Base-by-base conservation (phyloP, 148 eudicot species). In the Chenopodium berlandieri region DNA sequence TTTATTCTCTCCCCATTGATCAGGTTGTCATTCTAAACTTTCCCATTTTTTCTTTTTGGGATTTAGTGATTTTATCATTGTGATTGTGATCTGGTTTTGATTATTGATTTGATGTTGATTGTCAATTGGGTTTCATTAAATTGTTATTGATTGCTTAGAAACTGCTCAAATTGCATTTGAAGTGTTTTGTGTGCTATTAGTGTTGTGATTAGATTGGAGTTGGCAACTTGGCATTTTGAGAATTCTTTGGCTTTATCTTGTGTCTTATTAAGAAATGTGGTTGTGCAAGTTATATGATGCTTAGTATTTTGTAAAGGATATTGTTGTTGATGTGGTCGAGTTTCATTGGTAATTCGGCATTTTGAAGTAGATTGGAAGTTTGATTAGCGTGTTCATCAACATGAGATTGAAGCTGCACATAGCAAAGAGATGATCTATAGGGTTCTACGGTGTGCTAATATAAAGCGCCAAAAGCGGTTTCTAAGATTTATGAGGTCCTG, bases 1-100 rank as follows among this genome's bases (percentile, higher is more conserved):
- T 90, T 65, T 83, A 85, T 68, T 88, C 91, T 71, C 91, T 94
- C n/a, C 99, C 99, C n/a, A 78, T 94, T 66, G 94, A 95, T 71
- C 90, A 95, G 97, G 90, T 88, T 76, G 23, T 79, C 27, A 32
- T 12, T 20, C 22, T 77, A 5, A 11, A 2, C 4, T 56, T 60
- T n/a, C 14, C 11, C 14, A 4, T 7, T 23, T 44, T 65, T 23
- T 13, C 7, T 7, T 9, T 9, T 30, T 19, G 9, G 27, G 19
- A 46, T 40, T 40, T 6, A 40, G 44, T 40, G 44, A 40, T 40
- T 40, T 40, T 40, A 40, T 40, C 7, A 40, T 6, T 40, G 44
- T 40, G 44, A 40, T 7, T 48, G 37, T 50, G 52, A 64, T 76
- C 48, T 62, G 68, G 3, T 56, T 58, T 37, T 67, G 69, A 6